Percentiles rank a stretch among this genome's conserved stretches.
These are phyloP conservation scores for Chrysosporium keratinophilum DNA, from an alignment of 2,329 filamentous ascomycete species.

Conservation along the genomic window DNA sequence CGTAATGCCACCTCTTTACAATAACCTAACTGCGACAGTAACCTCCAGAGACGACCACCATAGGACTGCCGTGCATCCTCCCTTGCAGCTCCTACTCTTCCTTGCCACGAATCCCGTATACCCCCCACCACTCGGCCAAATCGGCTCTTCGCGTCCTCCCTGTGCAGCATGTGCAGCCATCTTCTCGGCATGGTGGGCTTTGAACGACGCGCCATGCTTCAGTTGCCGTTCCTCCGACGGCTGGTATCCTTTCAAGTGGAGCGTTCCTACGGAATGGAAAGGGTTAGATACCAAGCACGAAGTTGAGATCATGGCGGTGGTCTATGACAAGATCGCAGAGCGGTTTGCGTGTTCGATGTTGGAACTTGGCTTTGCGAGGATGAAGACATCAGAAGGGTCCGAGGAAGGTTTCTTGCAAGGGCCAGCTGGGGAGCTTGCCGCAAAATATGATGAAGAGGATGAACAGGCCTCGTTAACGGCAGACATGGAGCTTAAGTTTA, in stretches of 20 bases:
- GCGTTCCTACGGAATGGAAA: conserved; percentile 1
- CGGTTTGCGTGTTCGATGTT: background rate
- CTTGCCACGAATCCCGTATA: background rate
- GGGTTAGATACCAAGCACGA: background rate
- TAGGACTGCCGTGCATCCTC: background rate
- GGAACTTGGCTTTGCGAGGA: background rate
- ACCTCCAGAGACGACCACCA: background rate
- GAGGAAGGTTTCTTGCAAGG: background rate
- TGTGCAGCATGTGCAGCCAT: conserved; percentile 5
- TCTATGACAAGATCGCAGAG: conserved; percentile 1
- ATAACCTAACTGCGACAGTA: background rate
- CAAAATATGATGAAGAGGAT: background rate
- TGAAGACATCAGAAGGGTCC: background rate
- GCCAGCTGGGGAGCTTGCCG: background rate
- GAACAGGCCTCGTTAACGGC: too few relatives aligned
- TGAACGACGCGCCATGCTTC: background rate
- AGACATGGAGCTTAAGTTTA: too few relatives aligned
- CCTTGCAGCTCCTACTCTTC: conserved; percentile 2
- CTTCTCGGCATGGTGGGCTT: background rate
- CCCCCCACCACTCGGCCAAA: background rate
- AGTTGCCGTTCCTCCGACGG: background rate
- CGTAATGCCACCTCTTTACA: background rate
- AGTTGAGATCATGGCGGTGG: background rate
- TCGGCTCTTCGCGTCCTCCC: background rate
- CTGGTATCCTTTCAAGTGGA: background rate